These are phyloP conservation scores for Colletotrichum melonis DNA, from an alignment of 2,329 filamentous ascomycete genomes.

Conservation along the genomic window DNA sequence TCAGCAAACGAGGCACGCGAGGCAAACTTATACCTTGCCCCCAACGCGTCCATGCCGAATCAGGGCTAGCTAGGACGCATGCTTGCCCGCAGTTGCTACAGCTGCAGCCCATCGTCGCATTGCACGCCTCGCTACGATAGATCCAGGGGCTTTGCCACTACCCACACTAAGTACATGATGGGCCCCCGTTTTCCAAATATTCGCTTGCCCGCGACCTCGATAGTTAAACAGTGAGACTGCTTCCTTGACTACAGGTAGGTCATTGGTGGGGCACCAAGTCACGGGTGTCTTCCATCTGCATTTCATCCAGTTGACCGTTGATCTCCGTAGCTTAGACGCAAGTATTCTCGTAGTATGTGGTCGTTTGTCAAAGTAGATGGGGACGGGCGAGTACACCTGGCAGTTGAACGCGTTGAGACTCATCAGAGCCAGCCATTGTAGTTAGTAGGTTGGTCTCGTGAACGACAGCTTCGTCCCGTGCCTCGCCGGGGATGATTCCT, in stretches of 20 bases:
- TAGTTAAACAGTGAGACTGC: background rate
- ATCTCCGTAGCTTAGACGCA: no score
- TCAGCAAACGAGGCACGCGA: background rate
- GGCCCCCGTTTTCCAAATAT: background rate
- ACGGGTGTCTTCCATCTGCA: no score
- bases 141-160: background rate
- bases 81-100: slow-evolving; percentile 23
- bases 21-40: background rate
- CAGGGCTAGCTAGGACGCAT: background rate
- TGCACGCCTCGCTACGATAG: background rate
- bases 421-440: background rate
- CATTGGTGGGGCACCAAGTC: no score
- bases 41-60: slow-evolving; percentile 17
- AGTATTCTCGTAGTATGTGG: no score
- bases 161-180: background rate
- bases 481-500: background rate
- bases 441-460: background rate
- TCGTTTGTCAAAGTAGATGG: no score
- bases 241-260: background rate
- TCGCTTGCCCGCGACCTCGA: background rate
- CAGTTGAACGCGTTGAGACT: background rate
- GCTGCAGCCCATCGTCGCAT: slow-evolving; percentile 16
- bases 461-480: background rate
- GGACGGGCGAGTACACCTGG: no score
- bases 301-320: no score